Evolutionary conservation across 1,284 basidiomycete species (phyloP).

Genomic region (Naganishia sp.): DNA sequence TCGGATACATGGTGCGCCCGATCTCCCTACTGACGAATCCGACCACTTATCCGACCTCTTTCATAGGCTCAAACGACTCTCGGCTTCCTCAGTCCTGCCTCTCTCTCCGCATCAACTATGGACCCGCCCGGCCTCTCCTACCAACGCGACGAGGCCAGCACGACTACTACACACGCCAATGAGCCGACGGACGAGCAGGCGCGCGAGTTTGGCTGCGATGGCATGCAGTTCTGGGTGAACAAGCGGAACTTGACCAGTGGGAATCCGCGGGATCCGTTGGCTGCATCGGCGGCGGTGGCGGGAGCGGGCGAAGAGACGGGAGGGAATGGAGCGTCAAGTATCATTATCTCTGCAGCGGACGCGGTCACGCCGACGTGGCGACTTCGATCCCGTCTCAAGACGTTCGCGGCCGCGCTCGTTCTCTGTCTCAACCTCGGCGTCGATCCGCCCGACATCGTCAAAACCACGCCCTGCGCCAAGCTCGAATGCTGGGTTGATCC

Average conservation of each 20-base stretch:
- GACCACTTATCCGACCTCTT: background rate
- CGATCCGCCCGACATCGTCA: conserved; percentile 95
- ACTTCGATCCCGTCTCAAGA: conserved; percentile 79
- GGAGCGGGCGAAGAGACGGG: background rate
- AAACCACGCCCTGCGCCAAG: conserved; percentile 93
- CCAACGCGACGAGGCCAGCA: background rate
- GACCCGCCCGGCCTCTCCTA: conserved; percentile 1
- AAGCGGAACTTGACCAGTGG: conserved; percentile 49
- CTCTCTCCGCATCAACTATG: background rate
- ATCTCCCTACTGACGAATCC: background rate
- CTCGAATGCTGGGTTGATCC: conserved; percentile 99
- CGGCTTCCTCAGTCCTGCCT: background rate
- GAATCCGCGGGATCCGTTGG: conserved; percentile 40
- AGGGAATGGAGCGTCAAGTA: conserved; percentile 12
- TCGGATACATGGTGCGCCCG: background rate
- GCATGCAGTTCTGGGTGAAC: conserved; percentile 52
- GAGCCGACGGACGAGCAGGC: background rate
- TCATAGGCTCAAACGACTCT: too few species aligned
- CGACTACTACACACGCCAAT: conserved; percentile 1
- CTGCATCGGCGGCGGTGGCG: conserved; percentile 32
- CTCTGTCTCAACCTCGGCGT: conserved; percentile 97
- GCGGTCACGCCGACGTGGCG: conserved; percentile 62
- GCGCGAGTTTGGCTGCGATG: conserved; percentile 33
- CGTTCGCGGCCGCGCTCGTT: conserved; percentile 87
- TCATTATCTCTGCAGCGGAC: conserved; percentile 3